Conservation (phyloP, 768 basidiomycete species). For the Lentinula lateritia region DNA sequence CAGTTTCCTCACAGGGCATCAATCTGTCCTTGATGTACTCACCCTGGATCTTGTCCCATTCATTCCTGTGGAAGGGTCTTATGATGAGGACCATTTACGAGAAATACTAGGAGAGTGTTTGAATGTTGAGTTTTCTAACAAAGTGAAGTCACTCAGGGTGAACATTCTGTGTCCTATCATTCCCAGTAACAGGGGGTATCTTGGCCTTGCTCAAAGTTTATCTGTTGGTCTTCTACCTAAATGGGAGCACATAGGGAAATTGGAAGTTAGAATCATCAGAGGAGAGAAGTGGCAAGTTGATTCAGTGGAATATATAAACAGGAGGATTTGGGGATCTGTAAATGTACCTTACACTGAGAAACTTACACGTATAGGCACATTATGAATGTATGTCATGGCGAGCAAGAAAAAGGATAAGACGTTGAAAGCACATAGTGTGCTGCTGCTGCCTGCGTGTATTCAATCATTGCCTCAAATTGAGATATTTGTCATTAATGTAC, state of each 20-base stretch:
- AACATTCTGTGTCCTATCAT: not conserved
- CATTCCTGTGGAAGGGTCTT: not conserved
- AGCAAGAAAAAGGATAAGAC: too few relatives aligned
- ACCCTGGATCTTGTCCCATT: not conserved
- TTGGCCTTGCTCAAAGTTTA: not conserved
- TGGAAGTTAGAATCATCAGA: not conserved
- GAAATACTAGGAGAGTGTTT: not conserved
- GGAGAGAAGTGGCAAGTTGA: not conserved
- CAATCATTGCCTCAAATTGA: too few relatives aligned
- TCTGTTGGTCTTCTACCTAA: not conserved
- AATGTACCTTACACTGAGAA: not conserved
- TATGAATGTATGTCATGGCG: not conserved
- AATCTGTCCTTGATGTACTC: not conserved
- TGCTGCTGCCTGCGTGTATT: too few relatives aligned
- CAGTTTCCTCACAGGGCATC: not conserved
- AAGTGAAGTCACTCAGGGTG: not conserved
- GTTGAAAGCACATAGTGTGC: too few relatives aligned
- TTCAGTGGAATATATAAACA: not conserved
- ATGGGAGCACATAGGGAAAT: not conserved
- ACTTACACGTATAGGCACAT: not conserved
- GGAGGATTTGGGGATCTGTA: not conserved
- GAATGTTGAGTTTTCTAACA: not conserved
- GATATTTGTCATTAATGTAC: too few relatives aligned
- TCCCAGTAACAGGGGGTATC: not conserved
- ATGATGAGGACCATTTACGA: not conserved